Percentiles rank a stretch among this genome's conserved stretches.
These are phyloP conservation scores for Lasiodiplodia citricola DNA, from an alignment of 2,329 filamentous ascomycete species.

Conservation along the genomic window DNA sequence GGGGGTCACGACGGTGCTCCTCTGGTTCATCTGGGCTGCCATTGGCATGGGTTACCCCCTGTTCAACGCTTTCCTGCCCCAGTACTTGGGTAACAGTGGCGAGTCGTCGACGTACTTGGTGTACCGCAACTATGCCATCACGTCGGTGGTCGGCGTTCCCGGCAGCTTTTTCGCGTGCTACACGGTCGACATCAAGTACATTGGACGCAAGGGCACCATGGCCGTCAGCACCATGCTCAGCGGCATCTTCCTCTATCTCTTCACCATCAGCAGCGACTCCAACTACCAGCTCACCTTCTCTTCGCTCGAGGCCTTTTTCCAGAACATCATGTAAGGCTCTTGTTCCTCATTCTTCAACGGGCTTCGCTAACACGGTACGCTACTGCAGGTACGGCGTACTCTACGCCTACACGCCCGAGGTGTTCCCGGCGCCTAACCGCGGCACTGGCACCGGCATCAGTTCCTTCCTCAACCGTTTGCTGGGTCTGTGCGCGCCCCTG, in stretches of 20 bases:
- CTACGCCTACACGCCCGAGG: conserved; percentile 78
- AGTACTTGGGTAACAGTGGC: conserved; percentile 72
- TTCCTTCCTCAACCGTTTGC: conserved; percentile 71
- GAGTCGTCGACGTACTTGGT: conserved; percentile 44
- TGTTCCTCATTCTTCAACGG: not conserved
- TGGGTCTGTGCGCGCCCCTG: conserved; percentile 71
- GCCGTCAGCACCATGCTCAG: conserved; percentile 70
- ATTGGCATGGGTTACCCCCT: conserved; percentile 88
- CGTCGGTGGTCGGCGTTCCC: conserved; percentile 75
- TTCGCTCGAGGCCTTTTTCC: conserved; percentile 72
- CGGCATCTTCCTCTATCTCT: conserved; percentile 72
- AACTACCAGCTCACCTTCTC: conserved; percentile 68
- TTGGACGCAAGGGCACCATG: conserved; percentile 75
- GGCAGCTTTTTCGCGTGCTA: conserved; percentile 77
- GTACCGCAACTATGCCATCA: conserved; percentile 85
- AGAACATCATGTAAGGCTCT: conserved; percentile 46
- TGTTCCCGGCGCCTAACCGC: conserved; percentile 74
- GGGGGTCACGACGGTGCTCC: conserved; percentile 54
- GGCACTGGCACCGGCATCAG: conserved; percentile 76
- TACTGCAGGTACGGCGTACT: conserved; percentile 65
- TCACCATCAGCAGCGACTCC: conserved; percentile 62
- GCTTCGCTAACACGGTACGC: not conserved
- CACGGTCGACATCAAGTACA: conserved; percentile 72
- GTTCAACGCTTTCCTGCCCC: conserved; percentile 89
- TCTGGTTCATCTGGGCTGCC: conserved; percentile 82